phyloP scores from a whole-genome alignment of 1,139 yeast genomes.

The Petasospora fabianii region DNA sequence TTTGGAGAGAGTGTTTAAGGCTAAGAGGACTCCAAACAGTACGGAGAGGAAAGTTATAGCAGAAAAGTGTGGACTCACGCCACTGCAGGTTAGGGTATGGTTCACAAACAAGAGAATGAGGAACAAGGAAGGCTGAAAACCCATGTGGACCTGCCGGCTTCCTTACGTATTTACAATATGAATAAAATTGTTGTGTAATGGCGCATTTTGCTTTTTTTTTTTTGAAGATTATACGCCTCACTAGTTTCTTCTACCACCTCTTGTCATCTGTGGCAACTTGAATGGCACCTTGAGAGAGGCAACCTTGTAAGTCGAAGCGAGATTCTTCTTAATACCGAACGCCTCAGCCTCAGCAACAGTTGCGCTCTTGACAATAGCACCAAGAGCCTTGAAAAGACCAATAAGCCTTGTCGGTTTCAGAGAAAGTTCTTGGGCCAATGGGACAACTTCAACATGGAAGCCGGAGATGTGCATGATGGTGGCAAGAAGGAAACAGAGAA shows the following conservation, averaged over 20 bases:
- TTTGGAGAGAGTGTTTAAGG: slow-evolving; percentile 18
- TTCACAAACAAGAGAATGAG: slow-evolving; percentile 34
- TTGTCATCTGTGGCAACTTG: slow-evolving; percentile 78
- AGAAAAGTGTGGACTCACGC: slow-evolving; percentile 29
- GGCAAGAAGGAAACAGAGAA: slow-evolving; percentile 74
- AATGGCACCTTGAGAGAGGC: slow-evolving; percentile 88
- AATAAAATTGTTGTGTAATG: no score
- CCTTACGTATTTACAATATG: no score
- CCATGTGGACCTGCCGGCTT: no score
- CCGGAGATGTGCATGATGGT: slow-evolving; percentile 72
- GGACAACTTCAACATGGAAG: slow-evolving; percentile 71
- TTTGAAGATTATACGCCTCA: no score
- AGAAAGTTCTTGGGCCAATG: slow-evolving; percentile 81
- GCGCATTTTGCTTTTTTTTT: no score
- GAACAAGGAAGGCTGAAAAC: no score
- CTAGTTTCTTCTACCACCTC: slow-evolving; percentile 49
- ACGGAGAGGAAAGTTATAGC: slow-evolving; percentile 33
- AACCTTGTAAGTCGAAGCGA: slow-evolving; percentile 66
- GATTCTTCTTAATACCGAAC: slow-evolving; percentile 66
- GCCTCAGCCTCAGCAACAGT: slow-evolving; percentile 83
- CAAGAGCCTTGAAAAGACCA: slow-evolving; percentile 72
- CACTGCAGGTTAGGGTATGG: slow-evolving; percentile 35
- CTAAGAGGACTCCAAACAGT: slow-evolving; percentile 28
- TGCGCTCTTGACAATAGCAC: slow-evolving; percentile 73
- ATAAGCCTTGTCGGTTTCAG: slow-evolving; percentile 73